Evolutionary conservation across 2,329 filamentous ascomycete species (phyloP).

Genomic region (Arthrobotrys entomopaga): DNA sequence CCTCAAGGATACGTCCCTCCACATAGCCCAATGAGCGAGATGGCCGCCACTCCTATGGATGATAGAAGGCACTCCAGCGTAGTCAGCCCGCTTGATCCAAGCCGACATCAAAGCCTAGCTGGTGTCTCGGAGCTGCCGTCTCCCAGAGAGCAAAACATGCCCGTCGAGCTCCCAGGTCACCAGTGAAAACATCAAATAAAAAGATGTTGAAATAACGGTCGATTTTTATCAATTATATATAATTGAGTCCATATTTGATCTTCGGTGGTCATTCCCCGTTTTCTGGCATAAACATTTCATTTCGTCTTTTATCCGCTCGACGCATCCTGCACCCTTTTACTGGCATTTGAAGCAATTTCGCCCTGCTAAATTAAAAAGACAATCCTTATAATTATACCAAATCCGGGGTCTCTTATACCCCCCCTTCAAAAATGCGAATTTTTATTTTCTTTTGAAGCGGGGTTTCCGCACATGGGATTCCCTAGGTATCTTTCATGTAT

Average conservation of each 20-base stretch:
- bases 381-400: constrained; percentile 3
- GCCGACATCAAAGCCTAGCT: not conserved
- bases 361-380: not conserved
- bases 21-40: constrained; percentile 44
- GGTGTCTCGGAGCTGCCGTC: constrained; percentile 45
- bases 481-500: constrained; percentile 28
- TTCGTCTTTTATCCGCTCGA: not conserved
- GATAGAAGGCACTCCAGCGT: constrained; percentile 30
- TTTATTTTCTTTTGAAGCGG: not conserved
- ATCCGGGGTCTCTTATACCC: not conserved
- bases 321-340: not conserved
- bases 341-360: constrained; percentile 4
- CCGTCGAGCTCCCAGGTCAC: constrained; percentile 41
- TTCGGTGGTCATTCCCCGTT: not conserved
- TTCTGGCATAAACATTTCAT: constrained; percentile 3
- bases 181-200: constrained; percentile 13
- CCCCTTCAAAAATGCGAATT: not conserved
- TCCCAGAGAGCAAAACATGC: constrained; percentile 37
- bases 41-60: constrained; percentile 33
- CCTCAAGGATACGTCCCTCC: constrained; percentile 20
- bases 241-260: not conserved
- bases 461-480: not conserved
- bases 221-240: too few species aligned
- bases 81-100: constrained; percentile 10
- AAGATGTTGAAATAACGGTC: constrained; percentile 7